These are phyloP conservation scores for Sclerotinia glacialis DNA, from an alignment of 2,329 filamentous ascomycete genomes.

Conservation along the genomic window DNA sequence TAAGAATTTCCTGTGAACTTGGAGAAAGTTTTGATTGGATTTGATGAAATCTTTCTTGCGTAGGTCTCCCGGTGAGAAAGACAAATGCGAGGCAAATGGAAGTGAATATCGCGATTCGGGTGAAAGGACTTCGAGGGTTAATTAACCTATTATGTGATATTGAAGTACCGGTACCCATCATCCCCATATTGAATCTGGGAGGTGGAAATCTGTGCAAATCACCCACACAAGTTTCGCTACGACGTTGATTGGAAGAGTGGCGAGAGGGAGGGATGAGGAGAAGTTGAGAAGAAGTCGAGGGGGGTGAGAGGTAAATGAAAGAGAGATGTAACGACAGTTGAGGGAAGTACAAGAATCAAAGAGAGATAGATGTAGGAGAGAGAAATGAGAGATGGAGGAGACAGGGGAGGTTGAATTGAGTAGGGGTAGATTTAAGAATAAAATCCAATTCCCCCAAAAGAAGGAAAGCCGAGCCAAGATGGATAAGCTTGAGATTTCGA, in stretches of 20 bases:
- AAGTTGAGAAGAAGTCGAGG: background rate
- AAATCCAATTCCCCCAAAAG: background rate
- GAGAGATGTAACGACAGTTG: conserved; percentile 17
- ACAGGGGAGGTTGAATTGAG: background rate
- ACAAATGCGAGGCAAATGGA: conserved; percentile 31
- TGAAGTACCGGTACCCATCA: conserved; percentile 19
- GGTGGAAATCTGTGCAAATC: background rate
- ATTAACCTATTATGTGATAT: conserved; percentile 21
- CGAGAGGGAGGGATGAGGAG: background rate
- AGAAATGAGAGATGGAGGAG: background rate
- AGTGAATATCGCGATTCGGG: conserved; percentile 29
- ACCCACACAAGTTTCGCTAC: background rate
- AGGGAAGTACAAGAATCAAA: background rate
- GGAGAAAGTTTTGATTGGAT: conserved; percentile 18
- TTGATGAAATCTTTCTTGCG: conserved; percentile 24
- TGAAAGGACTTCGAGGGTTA: conserved; percentile 30
- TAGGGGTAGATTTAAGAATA: background rate
- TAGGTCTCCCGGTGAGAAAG: conserved; percentile 27
- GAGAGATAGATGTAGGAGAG: background rate
- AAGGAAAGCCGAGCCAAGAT: conserved; percentile 4
- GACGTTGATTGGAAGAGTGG: background rate
- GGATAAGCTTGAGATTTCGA: conserved; percentile 11
- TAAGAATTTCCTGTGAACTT: conserved; percentile 21
- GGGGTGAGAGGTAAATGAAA: background rate
- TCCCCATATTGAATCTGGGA: conserved; percentile 3